These are phyloP conservation scores for Cladosporium velox DNA, from an alignment of 2,329 filamentous ascomycete species.

Conservation along the genomic window DNA sequence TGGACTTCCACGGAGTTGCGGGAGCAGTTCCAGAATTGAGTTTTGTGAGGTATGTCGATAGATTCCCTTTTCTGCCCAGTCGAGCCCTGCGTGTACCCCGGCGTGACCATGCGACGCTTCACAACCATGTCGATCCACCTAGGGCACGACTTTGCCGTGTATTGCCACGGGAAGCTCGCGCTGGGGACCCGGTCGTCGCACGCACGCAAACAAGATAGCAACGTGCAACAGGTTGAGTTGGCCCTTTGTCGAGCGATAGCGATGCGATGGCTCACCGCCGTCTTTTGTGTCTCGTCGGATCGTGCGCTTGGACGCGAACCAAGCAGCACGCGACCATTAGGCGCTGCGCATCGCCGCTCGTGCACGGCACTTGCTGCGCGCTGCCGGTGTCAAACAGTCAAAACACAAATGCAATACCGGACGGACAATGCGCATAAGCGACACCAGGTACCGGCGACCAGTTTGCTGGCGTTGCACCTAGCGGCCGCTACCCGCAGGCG, in stretches of 20 bases:
- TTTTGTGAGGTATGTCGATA: slow-evolving; percentile 49
- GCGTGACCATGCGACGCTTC: slow-evolving; percentile 1
- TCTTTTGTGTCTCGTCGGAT: neutral
- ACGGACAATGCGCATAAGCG: slow-evolving; percentile 1
- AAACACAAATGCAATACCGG: neutral
- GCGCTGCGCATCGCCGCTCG: neutral
- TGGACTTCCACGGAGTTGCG: slow-evolving; percentile 47
- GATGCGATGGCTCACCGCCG: slow-evolving; percentile 5
- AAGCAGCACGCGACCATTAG: slow-evolving; percentile 7
- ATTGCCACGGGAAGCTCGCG: neutral
- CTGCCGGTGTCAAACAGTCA: neutral
- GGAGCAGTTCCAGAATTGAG: slow-evolving; percentile 50
- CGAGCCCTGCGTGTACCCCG: neutral
- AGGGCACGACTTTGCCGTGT: neutral
- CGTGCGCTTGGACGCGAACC: neutral
- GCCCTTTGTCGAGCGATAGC: neutral
- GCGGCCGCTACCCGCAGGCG: neutral
- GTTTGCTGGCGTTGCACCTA: neutral
- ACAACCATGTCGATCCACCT: neutral
- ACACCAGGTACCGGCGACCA: slow-evolving; percentile 7
- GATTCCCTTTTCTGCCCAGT: slow-evolving; percentile 1
- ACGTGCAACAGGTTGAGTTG: neutral
- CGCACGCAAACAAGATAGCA: slow-evolving; percentile 1
- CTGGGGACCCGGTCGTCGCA: neutral
- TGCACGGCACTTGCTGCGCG: slow-evolving; percentile 8